Conservation (phyloP, 768 basidiomycete genomes). For the Sutorius australiensis region DNA sequence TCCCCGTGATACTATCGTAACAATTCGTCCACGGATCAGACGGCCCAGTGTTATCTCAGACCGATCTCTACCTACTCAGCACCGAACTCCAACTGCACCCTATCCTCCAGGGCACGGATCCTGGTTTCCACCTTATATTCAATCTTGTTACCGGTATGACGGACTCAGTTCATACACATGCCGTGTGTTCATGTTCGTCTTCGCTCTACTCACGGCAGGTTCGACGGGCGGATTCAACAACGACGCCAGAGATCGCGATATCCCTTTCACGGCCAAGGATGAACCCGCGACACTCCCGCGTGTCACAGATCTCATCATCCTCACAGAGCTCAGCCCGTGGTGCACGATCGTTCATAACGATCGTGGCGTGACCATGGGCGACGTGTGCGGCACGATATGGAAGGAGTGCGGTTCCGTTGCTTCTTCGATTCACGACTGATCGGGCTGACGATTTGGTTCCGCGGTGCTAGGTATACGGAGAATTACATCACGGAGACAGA, state of each 20-base stretch:
- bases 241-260: slow-evolving; percentile 55
- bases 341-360: slow-evolving; percentile 72
- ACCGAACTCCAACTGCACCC: slow-evolving; percentile 71
- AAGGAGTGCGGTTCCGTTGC: slow-evolving; percentile 56
- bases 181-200: background rate
- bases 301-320: slow-evolving; percentile 54
- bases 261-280: slow-evolving; percentile 50
- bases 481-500: slow-evolving; percentile 64
- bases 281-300: slow-evolving; percentile 71
- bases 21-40: slow-evolving; percentile 38
- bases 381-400: slow-evolving; percentile 69
- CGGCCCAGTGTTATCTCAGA: slow-evolving; percentile 75
- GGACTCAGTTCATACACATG: background rate
- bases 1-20: background rate
- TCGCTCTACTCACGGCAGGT: slow-evolving; percentile 34
- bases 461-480: slow-evolving; percentile 57
- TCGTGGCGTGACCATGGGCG: slow-evolving; percentile 68
- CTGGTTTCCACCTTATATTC: slow-evolving; percentile 63
- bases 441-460: slow-evolving; percentile 9
- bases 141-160: slow-evolving; percentile 61
- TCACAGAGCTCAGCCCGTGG: slow-evolving; percentile 68
- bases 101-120: slow-evolving; percentile 51
- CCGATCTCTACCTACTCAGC: slow-evolving; percentile 75
- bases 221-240: slow-evolving; percentile 60
- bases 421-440: background rate